phyloP scores from a whole-genome alignment of 768 basidiomycete species.

The Crucibulum laeve region DNA sequence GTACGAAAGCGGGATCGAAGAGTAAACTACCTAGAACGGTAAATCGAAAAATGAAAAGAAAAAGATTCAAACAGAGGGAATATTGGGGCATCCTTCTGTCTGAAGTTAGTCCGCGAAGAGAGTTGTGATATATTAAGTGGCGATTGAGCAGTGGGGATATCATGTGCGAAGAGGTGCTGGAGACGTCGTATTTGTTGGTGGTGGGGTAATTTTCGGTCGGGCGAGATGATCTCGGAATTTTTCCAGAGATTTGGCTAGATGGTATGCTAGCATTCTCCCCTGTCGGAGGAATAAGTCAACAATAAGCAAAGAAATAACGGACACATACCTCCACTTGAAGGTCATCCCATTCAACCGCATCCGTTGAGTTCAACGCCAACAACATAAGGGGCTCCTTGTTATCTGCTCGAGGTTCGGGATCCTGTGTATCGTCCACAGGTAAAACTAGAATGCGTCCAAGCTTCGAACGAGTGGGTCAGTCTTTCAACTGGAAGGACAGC shows the following conservation, averaged over 20 bases:
- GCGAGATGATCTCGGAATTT: conserved; percentile 33
- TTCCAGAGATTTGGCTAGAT: conserved; percentile 40
- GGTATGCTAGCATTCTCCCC: conserved; percentile 37
- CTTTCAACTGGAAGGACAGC: background rate
- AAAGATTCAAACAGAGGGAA: too few species aligned
- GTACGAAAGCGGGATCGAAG: background rate
- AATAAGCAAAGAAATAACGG: conserved; percentile 1
- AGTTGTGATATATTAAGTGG: background rate
- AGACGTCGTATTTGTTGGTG: conserved; percentile 25
- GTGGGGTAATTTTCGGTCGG: conserved; percentile 15
- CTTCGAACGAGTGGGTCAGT: conserved; percentile 25
- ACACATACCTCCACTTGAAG: conserved; percentile 55
- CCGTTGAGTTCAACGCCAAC: conserved; percentile 61
- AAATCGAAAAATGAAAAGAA: too few species aligned
- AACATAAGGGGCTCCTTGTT: conserved; percentile 57
- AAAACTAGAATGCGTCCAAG: conserved; percentile 69
- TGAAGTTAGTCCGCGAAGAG: background rate
- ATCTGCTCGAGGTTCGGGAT: conserved; percentile 19
- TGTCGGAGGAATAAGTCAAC: conserved; percentile 14
- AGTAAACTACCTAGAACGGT: too few species aligned
- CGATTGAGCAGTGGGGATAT: background rate
- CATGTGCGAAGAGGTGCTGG: conserved; percentile 22
- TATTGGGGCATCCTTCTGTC: background rate
- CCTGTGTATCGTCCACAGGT: conserved; percentile 46
- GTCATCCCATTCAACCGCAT: conserved; percentile 61